A percentile compares a stretch with the other conserved stretches of the same genome.
phyloP scores from a whole-genome alignment of 2,329 filamentous ascomycete species.

The Neonectria magnoliae region DNA sequence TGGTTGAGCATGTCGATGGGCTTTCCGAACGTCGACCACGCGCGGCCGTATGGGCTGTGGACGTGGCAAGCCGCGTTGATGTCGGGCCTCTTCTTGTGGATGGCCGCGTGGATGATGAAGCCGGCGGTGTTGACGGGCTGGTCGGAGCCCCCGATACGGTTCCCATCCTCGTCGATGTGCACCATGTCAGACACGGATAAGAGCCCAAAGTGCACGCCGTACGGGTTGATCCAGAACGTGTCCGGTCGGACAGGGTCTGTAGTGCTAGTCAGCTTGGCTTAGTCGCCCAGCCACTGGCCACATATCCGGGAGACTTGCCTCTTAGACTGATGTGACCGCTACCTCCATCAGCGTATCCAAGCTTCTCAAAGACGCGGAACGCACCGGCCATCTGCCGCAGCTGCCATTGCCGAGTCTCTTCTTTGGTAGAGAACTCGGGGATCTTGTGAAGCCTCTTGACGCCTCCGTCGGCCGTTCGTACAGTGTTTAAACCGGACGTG shows the following conservation, averaged over 20 bases:
- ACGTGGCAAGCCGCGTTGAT: constrained; percentile 74
- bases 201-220: constrained; percentile 72
- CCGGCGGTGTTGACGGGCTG: constrained; percentile 73
- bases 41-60: constrained; percentile 70
- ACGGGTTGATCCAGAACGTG: constrained; percentile 62
- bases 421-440: constrained; percentile 31
- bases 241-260: constrained; percentile 47
- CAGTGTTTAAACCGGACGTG: constrained; percentile 27
- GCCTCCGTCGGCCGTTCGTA: constrained; percentile 21
- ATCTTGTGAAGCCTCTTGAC: constrained; percentile 34
- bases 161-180: constrained; percentile 67
- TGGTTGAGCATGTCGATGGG: constrained; percentile 75
- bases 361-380: constrained; percentile 58
- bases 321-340: constrained; percentile 58
- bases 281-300: neutral
- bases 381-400: constrained; percentile 55
- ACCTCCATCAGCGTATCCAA: constrained; percentile 57
- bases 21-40: constrained; percentile 71
- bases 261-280: constrained; percentile 22
- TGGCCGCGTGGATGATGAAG: constrained; percentile 73
- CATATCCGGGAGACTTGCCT: constrained; percentile 8
- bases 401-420: constrained; percentile 44
- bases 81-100: constrained; percentile 71
- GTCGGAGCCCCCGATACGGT: constrained; percentile 68
- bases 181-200: constrained; percentile 75